Evolutionary conservation across 2,329 filamentous ascomycete genomes (phyloP).

Genomic region (Stachybotrys echinatus): DNA sequence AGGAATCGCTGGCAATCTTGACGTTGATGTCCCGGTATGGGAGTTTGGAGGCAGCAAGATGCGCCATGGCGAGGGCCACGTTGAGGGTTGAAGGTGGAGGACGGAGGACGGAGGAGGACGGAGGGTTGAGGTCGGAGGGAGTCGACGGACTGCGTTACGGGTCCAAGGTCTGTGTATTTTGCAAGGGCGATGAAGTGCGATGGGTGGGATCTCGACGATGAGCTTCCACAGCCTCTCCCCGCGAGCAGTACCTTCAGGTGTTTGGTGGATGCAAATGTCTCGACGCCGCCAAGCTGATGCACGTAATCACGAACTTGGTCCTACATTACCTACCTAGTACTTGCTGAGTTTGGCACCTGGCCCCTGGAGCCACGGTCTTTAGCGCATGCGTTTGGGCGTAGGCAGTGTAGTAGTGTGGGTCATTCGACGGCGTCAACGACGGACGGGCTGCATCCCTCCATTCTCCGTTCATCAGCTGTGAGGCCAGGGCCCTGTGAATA

Average conservation of each 20-base stretch:
- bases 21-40: conserved; percentile 97
- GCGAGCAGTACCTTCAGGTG: not conserved
- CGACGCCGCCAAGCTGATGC: not conserved
- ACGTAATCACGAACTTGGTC: not conserved
- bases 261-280: not conserved
- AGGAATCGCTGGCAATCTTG: conserved; percentile 84
- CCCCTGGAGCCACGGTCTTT: too few species aligned
- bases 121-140: not conserved
- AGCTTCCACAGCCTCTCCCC: too few species aligned
- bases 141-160: not conserved
- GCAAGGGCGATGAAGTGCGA: too few species aligned
- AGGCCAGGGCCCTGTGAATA: too few species aligned
- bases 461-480: too few species aligned
- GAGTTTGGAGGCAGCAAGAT: conserved; percentile 32
- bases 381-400: too few species aligned
- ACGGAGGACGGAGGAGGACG: conserved; percentile 7
- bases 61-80: conserved; percentile 29
- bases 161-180: too few species aligned
- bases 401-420: too few species aligned
- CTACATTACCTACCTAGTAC: not conserved
- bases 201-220: too few species aligned
- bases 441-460: too few species aligned
- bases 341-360: not conserved
- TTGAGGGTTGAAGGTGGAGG: conserved; percentile 6
- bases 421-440: too few species aligned